These are phyloP conservation scores for Scutellaria minor DNA, from an alignment of 257 asterid species.

Conservation along the genomic window DNA sequence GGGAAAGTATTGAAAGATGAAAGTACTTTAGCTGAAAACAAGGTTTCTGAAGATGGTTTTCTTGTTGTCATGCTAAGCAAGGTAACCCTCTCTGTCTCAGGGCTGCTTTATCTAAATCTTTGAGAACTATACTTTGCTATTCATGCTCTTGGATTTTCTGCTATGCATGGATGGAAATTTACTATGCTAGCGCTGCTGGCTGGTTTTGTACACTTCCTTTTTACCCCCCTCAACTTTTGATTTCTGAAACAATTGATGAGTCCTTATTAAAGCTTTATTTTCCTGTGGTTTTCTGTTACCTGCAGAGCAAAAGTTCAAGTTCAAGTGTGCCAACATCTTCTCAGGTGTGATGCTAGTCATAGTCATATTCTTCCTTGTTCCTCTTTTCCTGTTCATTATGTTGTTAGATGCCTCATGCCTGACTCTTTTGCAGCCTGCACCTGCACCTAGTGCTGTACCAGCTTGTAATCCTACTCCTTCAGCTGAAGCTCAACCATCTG, in stretches of 20 bases:
- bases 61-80: conserved; percentile 97
- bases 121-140: neutral
- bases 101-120: neutral
- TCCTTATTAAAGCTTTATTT: conserved; percentile 14
- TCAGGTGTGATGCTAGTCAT: conserved; percentile 51
- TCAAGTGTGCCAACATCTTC: conserved; percentile 67
- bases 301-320: conserved; percentile 63
- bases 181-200: conserved; percentile 1
- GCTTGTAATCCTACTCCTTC: conserved; percentile 48
- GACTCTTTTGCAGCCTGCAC: conserved; percentile 57
- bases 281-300: conserved; percentile 29
- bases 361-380: neutral
- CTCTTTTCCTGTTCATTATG: conserved; percentile 25
- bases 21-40: conserved; percentile 77
- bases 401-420: conserved; percentile 29
- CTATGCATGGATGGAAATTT: conserved; percentile 6
- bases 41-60: conserved; percentile 86
- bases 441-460: conserved; percentile 55
- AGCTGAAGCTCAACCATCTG: conserved; percentile 53
- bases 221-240: neutral
- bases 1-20: conserved; percentile 93
- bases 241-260: conserved; percentile 1
- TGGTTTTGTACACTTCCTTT: neutral
- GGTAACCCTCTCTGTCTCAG: conserved; percentile 45
- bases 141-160: neutral